Base-by-base conservation (phyloP, 805 yeast genomes). In the Candida caryicola region DNA sequence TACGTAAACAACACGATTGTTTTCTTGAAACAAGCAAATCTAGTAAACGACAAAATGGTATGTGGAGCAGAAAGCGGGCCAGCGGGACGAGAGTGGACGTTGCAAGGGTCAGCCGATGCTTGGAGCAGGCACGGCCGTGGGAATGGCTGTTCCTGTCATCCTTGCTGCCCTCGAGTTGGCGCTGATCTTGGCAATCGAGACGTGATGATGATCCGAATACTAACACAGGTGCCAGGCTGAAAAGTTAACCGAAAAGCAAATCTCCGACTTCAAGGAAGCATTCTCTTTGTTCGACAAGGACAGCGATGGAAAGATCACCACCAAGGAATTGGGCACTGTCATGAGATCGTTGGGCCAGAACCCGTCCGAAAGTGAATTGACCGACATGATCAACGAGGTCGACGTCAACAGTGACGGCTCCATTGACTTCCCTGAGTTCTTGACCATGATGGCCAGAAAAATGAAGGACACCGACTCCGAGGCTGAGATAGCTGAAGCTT, bases 261-360 rank as follows among this genome's bases (percentile, higher is more conserved):
- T 93, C 52, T 84, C 93, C 43, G 98, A 93, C 57, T 93, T 93
- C 71, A 89, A 88, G 66, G 99, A 93, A 73, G 99, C 99, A 4
- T 93, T 93, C 63, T 88, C 97, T 45, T 78, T 93, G 49, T 93
- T 93, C 54, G 99, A 93, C 73, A 89, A 89, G 64, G 96, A 93
- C 63, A 85, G 90, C 58, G 97, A 90, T 66, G 99, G 99, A 50
- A 87, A 88, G 59, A 93, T 93, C 71, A 88, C 96, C 42, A 86
- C 96, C 52, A 79, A 86, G 57, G 99, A 93, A 69, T 76, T 93
- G 51, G 97, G 98, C 49, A 89, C 96, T 3, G 99, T 93, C 37
- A 93, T 93, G 99, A 84, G 99, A 70, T 87, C 97, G n/a, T 74
- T 93, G 58, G 99, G 99, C 36, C 93, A 89, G 66, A 91, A 91